Evolutionary conservation across 148 eudicot genomes (phyloP).

Genomic region (Gaultheria prostrata): DNA sequence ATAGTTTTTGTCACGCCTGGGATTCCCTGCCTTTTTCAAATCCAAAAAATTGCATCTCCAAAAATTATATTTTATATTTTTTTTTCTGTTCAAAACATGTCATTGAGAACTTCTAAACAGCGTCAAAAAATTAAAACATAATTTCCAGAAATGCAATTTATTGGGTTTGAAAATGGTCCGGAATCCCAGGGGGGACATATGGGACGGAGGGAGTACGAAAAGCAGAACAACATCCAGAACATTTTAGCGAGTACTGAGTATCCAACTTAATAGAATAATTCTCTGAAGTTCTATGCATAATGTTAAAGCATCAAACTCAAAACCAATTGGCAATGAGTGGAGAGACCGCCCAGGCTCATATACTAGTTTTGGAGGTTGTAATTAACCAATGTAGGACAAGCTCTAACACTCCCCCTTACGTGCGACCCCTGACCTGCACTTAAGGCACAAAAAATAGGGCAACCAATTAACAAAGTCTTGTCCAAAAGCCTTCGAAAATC

Average conservation of each 20-base stretch:
- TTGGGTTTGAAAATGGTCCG: background rate
- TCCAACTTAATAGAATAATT: background rate
- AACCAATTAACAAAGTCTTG: no score
- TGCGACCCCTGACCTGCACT: no score
- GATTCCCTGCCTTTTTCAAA: background rate
- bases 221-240: background rate
- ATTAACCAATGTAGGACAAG: no score
- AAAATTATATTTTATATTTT: background rate
- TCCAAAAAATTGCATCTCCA: background rate
- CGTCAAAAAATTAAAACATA: background rate
- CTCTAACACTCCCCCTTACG: no score
- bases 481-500: no score
- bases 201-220: background rate
- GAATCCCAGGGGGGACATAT: background rate
- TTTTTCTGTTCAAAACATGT: background rate
- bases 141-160: background rate
- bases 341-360: no score
- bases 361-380: no score
- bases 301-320: no score
- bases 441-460: no score
- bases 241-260: background rate
- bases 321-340: no score
- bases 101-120: background rate
- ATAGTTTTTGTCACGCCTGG: background rate
- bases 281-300: background rate